Base-by-base conservation (phyloP, 2,329 filamentous ascomycete genomes). In the Trichoderma koningii region DNA sequence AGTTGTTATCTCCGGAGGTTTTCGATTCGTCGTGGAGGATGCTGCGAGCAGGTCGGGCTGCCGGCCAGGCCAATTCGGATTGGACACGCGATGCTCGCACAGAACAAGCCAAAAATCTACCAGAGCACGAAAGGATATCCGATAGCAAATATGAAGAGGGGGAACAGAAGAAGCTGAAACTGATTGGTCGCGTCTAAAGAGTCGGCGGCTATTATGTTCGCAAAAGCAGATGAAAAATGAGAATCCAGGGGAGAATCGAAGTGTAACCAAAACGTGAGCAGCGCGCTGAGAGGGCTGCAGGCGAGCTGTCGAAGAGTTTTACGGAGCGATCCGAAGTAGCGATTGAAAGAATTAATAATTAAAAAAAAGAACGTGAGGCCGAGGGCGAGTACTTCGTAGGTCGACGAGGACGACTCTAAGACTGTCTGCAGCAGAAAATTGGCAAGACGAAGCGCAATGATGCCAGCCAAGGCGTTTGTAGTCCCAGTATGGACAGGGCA, bases 381-480 rank as follows among this genome's bases (percentile, higher is more conserved):
- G 59, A 51, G 57, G 26, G 19, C 57, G 21, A 55, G 45, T 38
- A 26, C 7, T 47, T 55, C 59, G 41, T 41, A 55, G 51, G 28
- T 63, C 42, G 34, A 38, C 10, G 34, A 47, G 42, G 14, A 19
- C 23, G 12, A 23, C 34, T 51, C 57, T 2, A 17, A 12, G 12
- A 44, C 57, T n/a, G 57, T 45, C 34, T 53, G 48, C 57, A 19
- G 57, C 57, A 38, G 44, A 30, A 28, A 15, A 17, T 21, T 38
- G 53, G 55, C 44, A 26, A 50, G 56, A 60, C 56, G 55, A 60
- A 53, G 47, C 42, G 41, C 38, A 63, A 23, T 34, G 34, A 61
- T 55, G 50, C 50, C 50, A 55, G 59, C 41, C 48, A 63, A 63
- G 59, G 48, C 59, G 59, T 44, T 42, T 41, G 61, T 55, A 47